phyloP scores from a whole-genome alignment of 2,329 filamentous ascomycete genomes.

The Rutstroemia sp. region DNA sequence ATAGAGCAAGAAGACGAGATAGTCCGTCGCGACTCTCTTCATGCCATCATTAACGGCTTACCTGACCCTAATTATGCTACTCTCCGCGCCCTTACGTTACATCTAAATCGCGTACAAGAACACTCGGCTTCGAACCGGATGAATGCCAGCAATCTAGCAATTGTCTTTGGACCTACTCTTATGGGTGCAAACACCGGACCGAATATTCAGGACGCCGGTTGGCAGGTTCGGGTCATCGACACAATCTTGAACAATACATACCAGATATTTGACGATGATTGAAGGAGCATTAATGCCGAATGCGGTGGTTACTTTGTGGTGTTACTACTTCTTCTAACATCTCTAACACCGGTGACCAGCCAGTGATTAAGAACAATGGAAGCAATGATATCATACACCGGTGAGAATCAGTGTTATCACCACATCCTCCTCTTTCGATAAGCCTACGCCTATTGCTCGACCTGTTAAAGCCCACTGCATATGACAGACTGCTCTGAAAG shows the following conservation, averaged over 20 bases:
- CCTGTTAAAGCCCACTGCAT: no score
- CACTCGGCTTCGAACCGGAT: constrained; percentile 79
- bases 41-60: constrained; percentile 88
- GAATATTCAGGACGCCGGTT: constrained; percentile 77
- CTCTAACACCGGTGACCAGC: no score
- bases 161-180: constrained; percentile 90
- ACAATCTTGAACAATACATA: constrained; percentile 91
- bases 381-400: no score
- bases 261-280: constrained; percentile 96
- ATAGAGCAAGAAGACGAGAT: constrained; percentile 74
- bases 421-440: no score
- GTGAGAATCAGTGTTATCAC: no score
- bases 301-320: no score
- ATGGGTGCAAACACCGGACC: constrained; percentile 75
- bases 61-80: constrained; percentile 98
- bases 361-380: no score
- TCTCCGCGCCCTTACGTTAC: constrained; percentile 74
- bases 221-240: constrained; percentile 85
- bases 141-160: constrained; percentile 86
- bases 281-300: constrained; percentile 18
- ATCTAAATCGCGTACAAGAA: constrained; percentile 80
- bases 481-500: no score
- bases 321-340: no score
- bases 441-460: no score
- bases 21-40: constrained; percentile 78